These are phyloP conservation scores for Metschnikowia continentalis DNA, from an alignment of 805 yeast genomes.

Conservation along the genomic window DNA sequence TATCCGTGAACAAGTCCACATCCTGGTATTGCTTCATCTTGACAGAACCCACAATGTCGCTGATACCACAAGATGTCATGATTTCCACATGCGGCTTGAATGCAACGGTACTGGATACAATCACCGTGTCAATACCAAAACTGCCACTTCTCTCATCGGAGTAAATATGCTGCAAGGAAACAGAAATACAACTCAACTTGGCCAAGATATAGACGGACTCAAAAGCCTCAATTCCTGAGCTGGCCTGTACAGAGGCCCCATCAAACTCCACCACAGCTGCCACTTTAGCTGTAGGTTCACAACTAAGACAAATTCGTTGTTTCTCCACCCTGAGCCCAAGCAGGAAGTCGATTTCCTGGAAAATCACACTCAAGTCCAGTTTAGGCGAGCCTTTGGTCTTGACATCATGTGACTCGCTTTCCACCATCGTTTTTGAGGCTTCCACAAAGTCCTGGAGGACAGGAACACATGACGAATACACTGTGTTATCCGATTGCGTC, in stretches of 20 bases:
- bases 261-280: conserved; percentile 78
- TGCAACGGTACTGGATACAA: conserved; percentile 47
- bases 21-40: conserved; percentile 87
- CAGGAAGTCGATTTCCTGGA: conserved; percentile 57
- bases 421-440: conserved; percentile 47
- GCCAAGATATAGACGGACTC: conserved; percentile 20
- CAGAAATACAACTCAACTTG: conserved; percentile 52
- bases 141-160: conserved; percentile 87
- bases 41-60: conserved; percentile 56
- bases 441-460: conserved; percentile 57
- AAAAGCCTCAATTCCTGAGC: conserved; percentile 34
- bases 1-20: conserved; percentile 72
- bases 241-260: conserved; percentile 57
- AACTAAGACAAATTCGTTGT: conserved; percentile 74
- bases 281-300: conserved; percentile 92
- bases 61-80: conserved; percentile 48
- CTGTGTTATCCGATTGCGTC: conserved; percentile 65
- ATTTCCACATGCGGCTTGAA: conserved; percentile 39
- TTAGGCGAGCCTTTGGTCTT: neutral
- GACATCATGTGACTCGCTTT: conserved; percentile 11
- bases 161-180: conserved; percentile 83
- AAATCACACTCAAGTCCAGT: conserved; percentile 36
- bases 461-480: conserved; percentile 77
- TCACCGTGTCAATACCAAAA: conserved; percentile 41
- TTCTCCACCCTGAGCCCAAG: conserved; percentile 62